Conservation (phyloP, 352 stramenopile genomes). For the Phytophthora meadii region DNA sequence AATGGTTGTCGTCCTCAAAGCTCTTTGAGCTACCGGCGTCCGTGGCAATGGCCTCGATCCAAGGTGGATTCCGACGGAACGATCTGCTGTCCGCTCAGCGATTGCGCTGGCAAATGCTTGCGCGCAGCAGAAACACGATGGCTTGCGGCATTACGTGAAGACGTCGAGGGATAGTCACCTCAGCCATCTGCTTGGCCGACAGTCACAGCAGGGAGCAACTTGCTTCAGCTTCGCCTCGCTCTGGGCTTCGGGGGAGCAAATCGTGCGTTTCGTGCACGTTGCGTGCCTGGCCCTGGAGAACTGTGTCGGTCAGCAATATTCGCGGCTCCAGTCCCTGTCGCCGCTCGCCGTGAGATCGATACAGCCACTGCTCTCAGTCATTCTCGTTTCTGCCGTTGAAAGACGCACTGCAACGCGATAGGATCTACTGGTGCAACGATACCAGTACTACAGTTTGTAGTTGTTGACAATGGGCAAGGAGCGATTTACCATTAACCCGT, state of each 20-base stretch:
- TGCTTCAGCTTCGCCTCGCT: constrained; percentile 13
- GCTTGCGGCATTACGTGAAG: constrained; percentile 33
- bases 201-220: constrained; percentile 19
- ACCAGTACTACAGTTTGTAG: background rate
- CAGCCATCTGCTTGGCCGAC: constrained; percentile 22
- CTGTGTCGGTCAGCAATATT: constrained; percentile 21
- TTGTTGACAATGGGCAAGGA: constrained; percentile 32
- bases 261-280: constrained; percentile 29
- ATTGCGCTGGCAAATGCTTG: constrained; percentile 20
- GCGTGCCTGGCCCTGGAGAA: constrained; percentile 22
- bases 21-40: constrained; percentile 8
- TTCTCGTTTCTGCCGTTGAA: constrained; percentile 28
- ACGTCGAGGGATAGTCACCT: constrained; percentile 28
- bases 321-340: constrained; percentile 7
- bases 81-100: constrained; percentile 19
- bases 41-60: background rate
- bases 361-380: constrained; percentile 5
- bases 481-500: constrained; percentile 46
- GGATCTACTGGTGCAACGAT: constrained; percentile 9
- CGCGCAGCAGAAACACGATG: constrained; percentile 33
- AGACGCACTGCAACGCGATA: constrained; percentile 7
- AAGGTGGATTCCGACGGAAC: background rate
- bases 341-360: constrained; percentile 9
- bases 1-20: background rate
- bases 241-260: constrained; percentile 27